These are phyloP conservation scores for Citrullus amarus DNA, from an alignment of 306 rosid genomes.

Conservation along the genomic window DNA sequence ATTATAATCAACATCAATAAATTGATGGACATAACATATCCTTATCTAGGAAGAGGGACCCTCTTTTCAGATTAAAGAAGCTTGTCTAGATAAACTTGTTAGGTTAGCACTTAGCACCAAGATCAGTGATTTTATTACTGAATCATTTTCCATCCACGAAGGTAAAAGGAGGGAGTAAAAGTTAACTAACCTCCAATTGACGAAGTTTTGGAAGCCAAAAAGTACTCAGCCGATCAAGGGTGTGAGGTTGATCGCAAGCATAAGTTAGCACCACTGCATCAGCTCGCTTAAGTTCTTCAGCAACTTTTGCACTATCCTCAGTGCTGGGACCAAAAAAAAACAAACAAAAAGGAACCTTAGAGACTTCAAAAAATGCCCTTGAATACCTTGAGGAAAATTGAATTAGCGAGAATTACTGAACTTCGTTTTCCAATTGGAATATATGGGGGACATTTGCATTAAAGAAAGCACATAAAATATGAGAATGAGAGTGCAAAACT, in stretches of 20 bases:
- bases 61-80: not conserved
- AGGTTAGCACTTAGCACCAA: not conserved
- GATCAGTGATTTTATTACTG: not conserved
- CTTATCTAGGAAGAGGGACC: not conserved
- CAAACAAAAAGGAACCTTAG: constrained; percentile 3
- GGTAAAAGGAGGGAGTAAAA: not conserved
- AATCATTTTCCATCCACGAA: not conserved
- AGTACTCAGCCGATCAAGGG: constrained; percentile 70
- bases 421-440: not conserved
- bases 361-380: not conserved
- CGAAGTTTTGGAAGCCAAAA: constrained; percentile 97
- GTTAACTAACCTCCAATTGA: constrained; percentile 58
- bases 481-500: not conserved
- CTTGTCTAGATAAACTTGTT: not conserved
- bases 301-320: constrained; percentile 69
- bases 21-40: not conserved
- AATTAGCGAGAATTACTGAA: not conserved
- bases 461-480: not conserved
- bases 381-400: not conserved
- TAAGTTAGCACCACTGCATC: constrained; percentile 91
- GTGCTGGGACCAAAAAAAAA: constrained; percentile 22
- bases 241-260: constrained; percentile 81
- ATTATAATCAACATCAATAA: constrained; percentile 11
- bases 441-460: not conserved
- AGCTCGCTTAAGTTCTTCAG: constrained; percentile 87